Base-by-base conservation (phyloP, 495 filamentous ascomycete genomes). In the Podospora tetraspora region DNA sequence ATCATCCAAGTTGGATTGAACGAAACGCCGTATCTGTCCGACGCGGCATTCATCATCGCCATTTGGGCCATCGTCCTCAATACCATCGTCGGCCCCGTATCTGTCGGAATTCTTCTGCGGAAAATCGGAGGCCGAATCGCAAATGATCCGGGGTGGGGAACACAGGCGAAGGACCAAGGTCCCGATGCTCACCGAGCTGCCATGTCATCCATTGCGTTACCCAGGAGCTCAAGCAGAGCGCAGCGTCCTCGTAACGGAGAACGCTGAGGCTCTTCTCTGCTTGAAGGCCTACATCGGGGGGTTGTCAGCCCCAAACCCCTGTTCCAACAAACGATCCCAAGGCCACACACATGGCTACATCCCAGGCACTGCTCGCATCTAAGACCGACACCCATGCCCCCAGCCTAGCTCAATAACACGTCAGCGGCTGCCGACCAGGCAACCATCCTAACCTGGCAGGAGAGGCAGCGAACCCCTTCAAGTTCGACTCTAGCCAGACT, bases 41-140 rank as follows among this genome's bases (percentile, higher is more conserved):
- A 74, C 0, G 74, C 76, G 34, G 74, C 81, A 7, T 94, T 90
- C 71, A 77, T 93, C 3, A 79, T 92, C 9, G 84, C 89, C 0
- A 84, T 88, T 0, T 94, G 91, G 91, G 92, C 90, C 1, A 89
- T 92, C 11, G 82, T 91, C 0, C 69, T 94, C 2, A 93, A 90
- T 68, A 94, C 91, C 0, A 78, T 93, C 25, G 66, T 90, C n/a
- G 91, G 91, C 0, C 91, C 91, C 0, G 73, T 93, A 1, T 80
- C 79, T 6, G 89, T 93, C 2, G 92, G 91, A 0, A 62, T 88
- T 10, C 75, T 91, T 0, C 84, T 91, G 3, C 70, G 73, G 34
- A 73, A 74, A 29, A 70, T 81, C n/a, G 75, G 75, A n/a, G 29
- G 22, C 5, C 29, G 12, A 21, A 72, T 76, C 27, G 69, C 71